Conservation (phyloP, 371 early-diverging fungal genomes). For the Thermomucor indicae-seudaticae region DNA sequence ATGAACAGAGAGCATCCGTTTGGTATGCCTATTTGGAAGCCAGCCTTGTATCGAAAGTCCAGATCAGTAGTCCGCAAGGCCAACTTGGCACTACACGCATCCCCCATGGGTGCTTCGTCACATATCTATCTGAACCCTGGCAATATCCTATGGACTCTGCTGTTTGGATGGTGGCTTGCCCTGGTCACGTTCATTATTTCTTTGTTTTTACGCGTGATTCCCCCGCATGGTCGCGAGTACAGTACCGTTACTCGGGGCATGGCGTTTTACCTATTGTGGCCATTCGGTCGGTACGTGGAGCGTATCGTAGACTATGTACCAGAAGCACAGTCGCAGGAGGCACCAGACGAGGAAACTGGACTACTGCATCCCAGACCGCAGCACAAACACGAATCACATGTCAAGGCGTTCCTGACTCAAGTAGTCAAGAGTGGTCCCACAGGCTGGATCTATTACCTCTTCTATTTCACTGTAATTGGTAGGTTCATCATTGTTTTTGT, state of each 20-base stretch:
- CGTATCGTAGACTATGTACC: conserved; percentile 14
- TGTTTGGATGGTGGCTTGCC: conserved; percentile 91
- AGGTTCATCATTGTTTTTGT: conserved; percentile 10
- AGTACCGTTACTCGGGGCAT: conserved; percentile 57
- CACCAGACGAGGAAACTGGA: conserved; percentile 34
- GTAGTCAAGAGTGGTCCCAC: conserved; percentile 41
- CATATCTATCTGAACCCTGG: conserved; percentile 70
- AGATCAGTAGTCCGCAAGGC: conserved; percentile 79
- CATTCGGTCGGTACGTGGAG: conserved; percentile 91
- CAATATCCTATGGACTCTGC: conserved; percentile 81
- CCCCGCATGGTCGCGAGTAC: conserved; percentile 52
- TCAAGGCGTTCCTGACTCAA: conserved; percentile 3
- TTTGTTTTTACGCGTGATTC: conserved; percentile 40
- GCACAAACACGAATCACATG: conserved; percentile 3
- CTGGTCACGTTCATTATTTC: conserved; percentile 55
- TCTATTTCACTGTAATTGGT: conserved; percentile 48
- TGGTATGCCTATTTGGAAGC: conserved; percentile 96
- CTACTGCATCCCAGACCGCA: conserved; percentile 6
- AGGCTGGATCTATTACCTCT: conserved; percentile 56
- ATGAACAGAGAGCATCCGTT: conserved; percentile 87
- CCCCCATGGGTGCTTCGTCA: conserved; percentile 63
- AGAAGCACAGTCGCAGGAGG: neutral
- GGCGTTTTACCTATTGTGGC: conserved; percentile 84
- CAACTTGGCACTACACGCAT: conserved; percentile 77
- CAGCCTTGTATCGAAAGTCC: conserved; percentile 93